Percentiles rank a stretch among this genome's conserved stretches.
Conservation (phyloP, 805 yeast species). For the Candida krabiensis region DNA sequence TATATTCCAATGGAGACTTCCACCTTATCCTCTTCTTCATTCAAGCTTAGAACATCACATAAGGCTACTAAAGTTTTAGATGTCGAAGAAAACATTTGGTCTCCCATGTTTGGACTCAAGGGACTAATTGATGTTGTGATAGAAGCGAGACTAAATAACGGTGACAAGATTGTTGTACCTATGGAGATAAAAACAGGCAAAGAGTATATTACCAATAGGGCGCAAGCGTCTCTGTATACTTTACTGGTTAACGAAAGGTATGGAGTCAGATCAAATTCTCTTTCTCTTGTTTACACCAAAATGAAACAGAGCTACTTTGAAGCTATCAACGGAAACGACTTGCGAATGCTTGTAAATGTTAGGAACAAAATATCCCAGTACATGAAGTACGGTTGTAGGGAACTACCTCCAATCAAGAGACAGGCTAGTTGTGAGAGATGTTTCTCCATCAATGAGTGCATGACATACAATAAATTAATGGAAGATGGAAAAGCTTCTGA, state of each 20-base stretch:
- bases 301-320: constrained; percentile 41
- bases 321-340: constrained; percentile 52
- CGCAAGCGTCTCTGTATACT: constrained; percentile 83
- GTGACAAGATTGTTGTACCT: constrained; percentile 63
- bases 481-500: constrained; percentile 58
- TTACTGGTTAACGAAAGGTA: constrained; percentile 78
- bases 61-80: constrained; percentile 69
- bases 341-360: constrained; percentile 66
- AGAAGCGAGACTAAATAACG: constrained; percentile 48
- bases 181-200: constrained; percentile 89
- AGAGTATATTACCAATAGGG: constrained; percentile 68
- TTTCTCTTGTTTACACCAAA: constrained; percentile 73
- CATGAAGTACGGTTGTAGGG: constrained; percentile 49
- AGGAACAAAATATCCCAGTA: constrained; percentile 69
- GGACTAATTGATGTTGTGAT: constrained; percentile 91
- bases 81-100: constrained; percentile 89
- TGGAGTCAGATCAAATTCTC: constrained; percentile 61
- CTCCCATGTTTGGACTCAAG: constrained; percentile 84
- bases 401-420: constrained; percentile 53
- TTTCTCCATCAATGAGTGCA: constrained; percentile 54
- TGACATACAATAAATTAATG: constrained; percentile 58
- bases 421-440: constrained; percentile 64
- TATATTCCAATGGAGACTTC: constrained; percentile 31
- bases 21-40: constrained; percentile 1
- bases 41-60: constrained; percentile 35